Evolutionary conservation across 176 grass and related monocot species (phyloP), one percentile per base, ranked within the genome.

Genomic region (Triticum timopheevii): DNA sequence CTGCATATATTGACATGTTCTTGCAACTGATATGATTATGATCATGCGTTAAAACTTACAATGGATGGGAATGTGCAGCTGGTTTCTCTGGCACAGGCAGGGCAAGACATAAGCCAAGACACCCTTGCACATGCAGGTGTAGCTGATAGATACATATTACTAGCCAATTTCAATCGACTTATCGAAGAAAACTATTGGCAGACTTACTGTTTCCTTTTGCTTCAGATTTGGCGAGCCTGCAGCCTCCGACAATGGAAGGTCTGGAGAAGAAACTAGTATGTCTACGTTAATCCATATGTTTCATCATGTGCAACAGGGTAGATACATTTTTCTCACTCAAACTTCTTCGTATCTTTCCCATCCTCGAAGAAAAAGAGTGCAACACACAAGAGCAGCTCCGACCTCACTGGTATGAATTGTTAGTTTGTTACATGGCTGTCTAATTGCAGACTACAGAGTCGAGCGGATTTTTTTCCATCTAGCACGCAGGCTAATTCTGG

Each of bases 191-290:
- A 61, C 24, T 15, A 17, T 61, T 47, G 2, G 0, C 33, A 61
- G 6, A 72, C 30, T 68, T 49, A 78, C 58, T 61, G 22, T 77
- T 75, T 79, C 17, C 0, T 70, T 61, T 52, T 87, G 22, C 45
- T 78, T 87, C 76, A 98, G 93, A 98, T 86, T 65, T 98, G 80
- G 93, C 84, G n/a, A 93, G 49, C 23, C 58, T 95, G 42, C 88
- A 90, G 52, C 91, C 80, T 31, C 95, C 95, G 72, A 28, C 65
- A 64, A 95, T 98, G 95, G 89, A 93, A 89, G 95, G 93, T 85
- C 92, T 98, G 80, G 95, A 92, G 85, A 93, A 87, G 79, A 90
- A 82, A 87, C 70, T 95, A 87, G 93, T 98, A 92, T 77, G 95
- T 95, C 59, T 16, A 39, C 50, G 15, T 28, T 78, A 28, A 70